phyloP scores from a whole-genome alignment of 176 grass and related monocot genomes.

The Poa annua region DNA sequence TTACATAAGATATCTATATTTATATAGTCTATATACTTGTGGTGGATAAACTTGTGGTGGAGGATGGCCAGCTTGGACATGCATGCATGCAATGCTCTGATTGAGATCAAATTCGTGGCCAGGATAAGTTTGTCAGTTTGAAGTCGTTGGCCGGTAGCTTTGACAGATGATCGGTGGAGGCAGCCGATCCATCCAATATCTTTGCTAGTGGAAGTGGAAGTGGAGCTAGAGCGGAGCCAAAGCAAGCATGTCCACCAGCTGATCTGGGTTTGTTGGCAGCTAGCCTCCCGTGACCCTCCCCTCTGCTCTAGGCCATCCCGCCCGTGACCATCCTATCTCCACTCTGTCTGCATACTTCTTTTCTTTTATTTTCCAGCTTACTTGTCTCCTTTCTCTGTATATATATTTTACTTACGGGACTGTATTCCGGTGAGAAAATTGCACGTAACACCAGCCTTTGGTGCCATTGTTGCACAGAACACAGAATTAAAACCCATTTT shows the following conservation, averaged over 20 bases:
- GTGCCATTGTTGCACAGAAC: too few species aligned
- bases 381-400: not conserved
- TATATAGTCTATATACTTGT: too few species aligned
- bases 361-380: not conserved
- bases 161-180: not conserved
- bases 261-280: not conserved
- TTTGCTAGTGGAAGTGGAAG: not conserved
- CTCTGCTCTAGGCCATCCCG: not conserved
- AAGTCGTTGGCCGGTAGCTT: too few species aligned
- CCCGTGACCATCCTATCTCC: not conserved
- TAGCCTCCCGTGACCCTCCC: conserved; percentile 7
- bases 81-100: not conserved
- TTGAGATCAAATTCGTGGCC: conserved; percentile 31
- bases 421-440: too few species aligned
- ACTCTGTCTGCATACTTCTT: not conserved
- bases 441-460: too few species aligned
- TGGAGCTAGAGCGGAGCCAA: not conserved
- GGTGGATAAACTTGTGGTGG: not conserved
- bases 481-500: too few species aligned
- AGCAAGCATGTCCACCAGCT: not conserved
- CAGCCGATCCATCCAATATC: not conserved
- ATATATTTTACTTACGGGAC: not conserved
- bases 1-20: too few species aligned
- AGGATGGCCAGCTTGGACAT: not conserved
- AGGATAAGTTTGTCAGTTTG: too few species aligned